Evolutionary conservation across 2,329 filamentous ascomycete species (phyloP), one percentile per base, ranked within the genome.

Genomic region (Teratosphaeria viscida): DNA sequence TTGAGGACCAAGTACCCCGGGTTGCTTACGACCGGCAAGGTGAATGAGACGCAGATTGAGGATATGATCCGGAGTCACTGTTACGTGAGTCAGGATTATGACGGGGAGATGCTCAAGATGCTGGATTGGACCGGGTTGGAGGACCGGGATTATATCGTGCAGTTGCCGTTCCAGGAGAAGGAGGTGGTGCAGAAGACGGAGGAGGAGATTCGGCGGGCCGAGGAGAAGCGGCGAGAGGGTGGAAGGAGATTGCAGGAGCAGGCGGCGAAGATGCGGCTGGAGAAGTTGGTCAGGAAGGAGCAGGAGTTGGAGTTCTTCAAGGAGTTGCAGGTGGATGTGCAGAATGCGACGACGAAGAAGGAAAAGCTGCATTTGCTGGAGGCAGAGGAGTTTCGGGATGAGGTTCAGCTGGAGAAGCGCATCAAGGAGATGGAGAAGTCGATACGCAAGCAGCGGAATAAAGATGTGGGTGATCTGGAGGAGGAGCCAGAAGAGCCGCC

Each of bases 281-380:
- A 99, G 65, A 95, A 95, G 70, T 79, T 99, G 54, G 90, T 97
- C 72, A 89, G 89, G 70, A 99, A 99, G 74, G 94, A 99, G 75
- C 86, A 95, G 71, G 92, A 97, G 71, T 78, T 97, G 1, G 92
- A 95, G 66, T 96, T 96, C 74, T 96, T 92, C 79, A 91, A 90
- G 71, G 84, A 90, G 61, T 77, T 99, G 3, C 90, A 95, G 69
- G 74, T 78, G 37, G 85, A 84, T 63, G 79, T 96, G 10, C 82
- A 80, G 55, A 71, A 74, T 1, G 85, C 87, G 27, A 84, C 89
- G 66, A 92, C 86, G 53, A 99, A 97, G 76, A 97, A 97, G 74
- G 94, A 97, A 71, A 86, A 85, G 2, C 88, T 89, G 69, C 85
- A 90, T 0, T 79, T 96, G 19, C 81, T 99, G 0, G 70, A 72